Evolutionary conservation across 73 alveolate genomes (phyloP).

Genomic region (Paramecium caudatum): DNA sequence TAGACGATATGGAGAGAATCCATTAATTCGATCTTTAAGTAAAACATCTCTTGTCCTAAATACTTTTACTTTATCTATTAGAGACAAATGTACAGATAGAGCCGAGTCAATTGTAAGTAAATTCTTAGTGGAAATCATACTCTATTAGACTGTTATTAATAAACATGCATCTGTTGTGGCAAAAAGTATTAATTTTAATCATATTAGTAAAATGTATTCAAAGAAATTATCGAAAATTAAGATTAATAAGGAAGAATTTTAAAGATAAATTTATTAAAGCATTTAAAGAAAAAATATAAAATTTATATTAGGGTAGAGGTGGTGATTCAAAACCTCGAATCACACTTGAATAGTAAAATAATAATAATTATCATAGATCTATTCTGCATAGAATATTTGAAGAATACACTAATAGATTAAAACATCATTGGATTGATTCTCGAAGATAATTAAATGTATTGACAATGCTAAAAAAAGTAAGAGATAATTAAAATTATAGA

Average conservation of each 20-base stretch:
- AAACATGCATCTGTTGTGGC: not conserved
- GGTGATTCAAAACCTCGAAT: not conserved
- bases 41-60: not conserved
- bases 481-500: not conserved
- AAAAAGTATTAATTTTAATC: not conserved
- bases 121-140: not conserved
- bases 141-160: not conserved
- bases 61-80: not conserved
- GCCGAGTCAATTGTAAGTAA: not conserved
- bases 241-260: not conserved
- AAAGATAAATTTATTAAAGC: slow-evolving; percentile 5
- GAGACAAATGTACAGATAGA: not conserved
- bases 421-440: slow-evolving; percentile 29
- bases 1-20: not conserved
- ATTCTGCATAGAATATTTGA: not conserved
- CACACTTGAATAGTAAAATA: not conserved
- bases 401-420: not conserved
- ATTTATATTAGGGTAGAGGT: not conserved
- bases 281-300: not conserved
- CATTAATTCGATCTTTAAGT: not conserved
- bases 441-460: slow-evolving; percentile 12
- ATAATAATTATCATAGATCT: not conserved
- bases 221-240: slow-evolving; percentile 2
- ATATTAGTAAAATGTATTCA: not conserved
- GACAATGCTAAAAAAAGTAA: not conserved